phyloP scores from a whole-genome alignment of 768 basidiomycete species.

The Rhizopogon vinicolor region DNA sequence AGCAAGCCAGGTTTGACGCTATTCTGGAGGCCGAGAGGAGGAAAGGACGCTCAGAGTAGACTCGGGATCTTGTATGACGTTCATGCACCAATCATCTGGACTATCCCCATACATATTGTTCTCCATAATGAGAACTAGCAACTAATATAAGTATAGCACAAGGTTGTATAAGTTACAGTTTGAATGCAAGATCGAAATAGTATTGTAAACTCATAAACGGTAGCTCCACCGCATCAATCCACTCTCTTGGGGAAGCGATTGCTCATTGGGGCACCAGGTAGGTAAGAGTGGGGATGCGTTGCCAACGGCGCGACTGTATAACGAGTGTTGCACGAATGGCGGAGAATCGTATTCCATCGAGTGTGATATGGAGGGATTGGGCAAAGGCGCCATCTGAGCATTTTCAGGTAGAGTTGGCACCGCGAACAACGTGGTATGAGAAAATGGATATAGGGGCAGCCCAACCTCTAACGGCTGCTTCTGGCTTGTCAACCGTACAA shows the following conservation, averaged over 20 bases:
- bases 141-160: not conserved
- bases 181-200: not conserved
- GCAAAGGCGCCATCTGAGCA: constrained; percentile 23
- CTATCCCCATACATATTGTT: constrained; percentile 2
- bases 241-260: not conserved
- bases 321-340: not conserved
- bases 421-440: constrained; percentile 59
- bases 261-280: not conserved
- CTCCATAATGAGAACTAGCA: not conserved
- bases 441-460: constrained; percentile 78
- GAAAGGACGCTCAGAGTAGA: constrained; percentile 19
- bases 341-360: not conserved
- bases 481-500: constrained; percentile 77
- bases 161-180: not conserved
- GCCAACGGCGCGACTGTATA: not conserved
- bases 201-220: not conserved
- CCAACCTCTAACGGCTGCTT: constrained; percentile 77
- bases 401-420: constrained; percentile 37
- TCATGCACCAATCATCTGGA: not conserved
- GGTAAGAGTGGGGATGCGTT: not conserved
- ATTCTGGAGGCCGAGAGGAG: constrained; percentile 55
- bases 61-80: constrained; percentile 4
- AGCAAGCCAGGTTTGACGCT: constrained; percentile 57
- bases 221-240: not conserved
- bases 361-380: constrained; percentile 13